Conservation (phyloP, 2,329 filamentous ascomycete species). For the Pseudocercospora vitis region DNA sequence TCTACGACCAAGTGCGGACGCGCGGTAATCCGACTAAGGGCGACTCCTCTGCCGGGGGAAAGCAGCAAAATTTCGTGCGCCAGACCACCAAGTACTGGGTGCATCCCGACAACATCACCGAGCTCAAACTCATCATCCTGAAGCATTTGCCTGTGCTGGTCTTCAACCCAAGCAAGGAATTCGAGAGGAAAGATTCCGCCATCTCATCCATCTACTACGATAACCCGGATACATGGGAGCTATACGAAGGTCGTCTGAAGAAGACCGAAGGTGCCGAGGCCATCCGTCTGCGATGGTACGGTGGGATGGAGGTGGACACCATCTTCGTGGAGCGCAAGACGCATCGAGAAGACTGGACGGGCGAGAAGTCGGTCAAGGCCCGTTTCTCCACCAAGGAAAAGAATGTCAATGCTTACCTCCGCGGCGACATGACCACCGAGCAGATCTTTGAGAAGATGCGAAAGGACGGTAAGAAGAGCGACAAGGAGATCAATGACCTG, state of each 20-base stretch:
- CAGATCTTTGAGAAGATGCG: constrained; percentile 95
- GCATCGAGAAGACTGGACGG: constrained; percentile 98
- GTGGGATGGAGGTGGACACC: constrained; percentile 90
- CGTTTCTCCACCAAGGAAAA: constrained; percentile 96
- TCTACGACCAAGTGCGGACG: constrained; percentile 93
- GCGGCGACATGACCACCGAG: constrained; percentile 78
- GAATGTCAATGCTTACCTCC: constrained; percentile 88
- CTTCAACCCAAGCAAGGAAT: constrained; percentile 96
- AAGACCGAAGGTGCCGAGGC: constrained; percentile 98
- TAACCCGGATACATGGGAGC: constrained; percentile 87
- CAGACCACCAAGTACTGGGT: constrained; percentile 99
- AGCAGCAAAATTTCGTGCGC: constrained; percentile 91
- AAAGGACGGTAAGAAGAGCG: constrained; percentile 89
- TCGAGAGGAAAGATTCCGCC: constrained; percentile 82
- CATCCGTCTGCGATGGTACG: constrained; percentile 95
- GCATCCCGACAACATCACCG: constrained; percentile 95
- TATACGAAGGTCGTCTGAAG: constrained; percentile 91
- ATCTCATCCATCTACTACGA: constrained; percentile 99
- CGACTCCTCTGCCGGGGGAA: constrained; percentile 85
- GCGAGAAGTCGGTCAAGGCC: constrained; percentile 97
- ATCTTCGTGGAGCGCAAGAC: constrained; percentile 98
- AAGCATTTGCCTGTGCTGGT: constrained; percentile 97
- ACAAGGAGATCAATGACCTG: constrained; percentile 86
- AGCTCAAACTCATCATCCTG: constrained; percentile 94
- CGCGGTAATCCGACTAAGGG: constrained; percentile 89